These are phyloP conservation scores for Solanum tacnaense DNA, from an alignment of 257 asterid genomes.

Conservation along the genomic window DNA sequence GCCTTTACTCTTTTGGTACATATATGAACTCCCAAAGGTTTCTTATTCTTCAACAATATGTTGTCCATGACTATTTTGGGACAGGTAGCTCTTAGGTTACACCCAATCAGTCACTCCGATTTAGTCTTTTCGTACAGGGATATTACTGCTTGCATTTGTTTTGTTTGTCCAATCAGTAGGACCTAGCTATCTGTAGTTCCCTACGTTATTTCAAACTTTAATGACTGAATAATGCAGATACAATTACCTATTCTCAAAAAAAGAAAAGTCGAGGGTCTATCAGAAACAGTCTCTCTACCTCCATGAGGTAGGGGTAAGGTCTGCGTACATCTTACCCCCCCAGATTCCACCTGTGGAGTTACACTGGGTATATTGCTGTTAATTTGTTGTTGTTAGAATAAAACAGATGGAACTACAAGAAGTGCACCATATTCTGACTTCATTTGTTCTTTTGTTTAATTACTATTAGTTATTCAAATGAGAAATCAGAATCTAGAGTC, in stretches of 20 bases:
- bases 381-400: too few species aligned
- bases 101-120: neutral
- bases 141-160: neutral
- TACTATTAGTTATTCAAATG: conserved; percentile 50
- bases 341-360: too few species aligned
- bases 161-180: neutral
- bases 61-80: neutral
- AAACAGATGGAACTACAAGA: too few species aligned
- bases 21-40: too few species aligned
- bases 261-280: too few species aligned
- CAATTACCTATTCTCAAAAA: neutral
- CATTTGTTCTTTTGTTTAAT: neutral
- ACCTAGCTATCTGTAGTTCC: neutral
- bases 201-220: neutral
- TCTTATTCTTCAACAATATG: too few species aligned
- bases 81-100: neutral
- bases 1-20: too few species aligned
- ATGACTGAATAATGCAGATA: neutral
- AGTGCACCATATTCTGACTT: too few species aligned
- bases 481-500: conserved; percentile 72
- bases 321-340: too few species aligned
- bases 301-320: too few species aligned
- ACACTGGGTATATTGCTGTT: too few species aligned
- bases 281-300: too few species aligned
- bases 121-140: neutral